Evolutionary conservation across 306 rosid species (phyloP), one percentile per base, ranked within the genome.

Genomic region (Alnus glutinosa): DNA sequence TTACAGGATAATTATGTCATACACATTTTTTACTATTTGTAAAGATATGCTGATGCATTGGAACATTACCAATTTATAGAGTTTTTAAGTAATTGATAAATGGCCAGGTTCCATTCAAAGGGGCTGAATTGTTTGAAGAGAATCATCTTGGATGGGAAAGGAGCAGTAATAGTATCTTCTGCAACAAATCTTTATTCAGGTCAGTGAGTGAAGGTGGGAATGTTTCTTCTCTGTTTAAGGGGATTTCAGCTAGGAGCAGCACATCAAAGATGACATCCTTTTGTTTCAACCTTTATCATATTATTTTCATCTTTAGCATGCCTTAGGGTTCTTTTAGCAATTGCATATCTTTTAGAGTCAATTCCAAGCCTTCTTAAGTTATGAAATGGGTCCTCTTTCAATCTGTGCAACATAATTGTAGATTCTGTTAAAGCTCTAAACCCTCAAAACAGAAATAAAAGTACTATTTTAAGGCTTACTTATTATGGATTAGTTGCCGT

Each of bases 181-280:
- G 46, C 3, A 12, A 63, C 9, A 63, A 63, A 4, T 14, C 70
- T 32, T 63, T 63, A 14, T 34, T 34, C 16, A 3, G 42, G 9
- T 63, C 70, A 63, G 9, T 14, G 16, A 14, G n/a, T 13, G 70
- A 36, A 34, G 46, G n/a, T 2, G 9, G 32, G 47, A 34, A 34
- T 7, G 10, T 15, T 63, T 34, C 46, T 63, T 63, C 70, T 32
- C 70, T 13, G 46, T 10, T 63, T 32, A 12, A 63, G 19, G 46
- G 13, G 10, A 13, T 32, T 63, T 63, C 34, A 34, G 19, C n/a
- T 7, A 63, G 66, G 8, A 15, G n/a, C 70, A 63, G 46, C 70
- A 34, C 11, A 63, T 34, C 46, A 63, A 63, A 34, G 70, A 63
- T 63, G 70, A 63, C 70, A 63, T 63, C 70, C 4, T 32, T 13